Evolutionary conservation across 345 rosid species (phyloP), one percentile per base, ranked within the genome.

Genomic region (Schrenkiella parvula): DNA sequence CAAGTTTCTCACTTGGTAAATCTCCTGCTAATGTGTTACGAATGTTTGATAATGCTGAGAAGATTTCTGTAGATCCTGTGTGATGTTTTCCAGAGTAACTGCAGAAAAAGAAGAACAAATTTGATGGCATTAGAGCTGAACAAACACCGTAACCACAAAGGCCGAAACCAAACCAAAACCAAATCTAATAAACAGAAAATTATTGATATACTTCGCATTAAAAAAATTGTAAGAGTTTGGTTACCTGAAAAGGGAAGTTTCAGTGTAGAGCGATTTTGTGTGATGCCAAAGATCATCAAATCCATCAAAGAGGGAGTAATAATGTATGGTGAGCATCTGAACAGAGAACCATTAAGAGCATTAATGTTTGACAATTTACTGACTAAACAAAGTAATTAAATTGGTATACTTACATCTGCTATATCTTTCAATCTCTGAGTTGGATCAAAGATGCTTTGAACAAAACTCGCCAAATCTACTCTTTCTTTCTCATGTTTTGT

Each of bases 261-360:
- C 95, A 26, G 73, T 81, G 66, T 93, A 93, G 28, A 93, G 83
- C 14, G 88, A 80, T 85, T 80, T 86, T 2, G 75, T 26, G 42
- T 89, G 88, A 68, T 80, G 85, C 98, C 98, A 93, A 15, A 68
- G 83, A 64, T 91, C 95, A n/a, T 93, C 95, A 5, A 83, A 60
- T 46, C 98, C 98, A 76, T 91, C 89, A 55, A 93, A 91, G 71
- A 93, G 93, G 14, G 91, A 82, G 82, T 91, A 93, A 69, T 93
- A 93, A 81, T 91, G 97, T 80, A 93, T 91, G 4, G 97, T 83
- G 78, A 91, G 57, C 98, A 93, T 93, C 98, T 93, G 86, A 32
- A 56, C 56, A 78, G 10, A 52, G 19, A 48, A 0, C 54, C 39
- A 57, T 57, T 14, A 22, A 46, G 64, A 77, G 57, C 60, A 63